Base-by-base conservation (phyloP, 495 filamentous ascomycete species). In the Jackrogersella multiformis region DNA sequence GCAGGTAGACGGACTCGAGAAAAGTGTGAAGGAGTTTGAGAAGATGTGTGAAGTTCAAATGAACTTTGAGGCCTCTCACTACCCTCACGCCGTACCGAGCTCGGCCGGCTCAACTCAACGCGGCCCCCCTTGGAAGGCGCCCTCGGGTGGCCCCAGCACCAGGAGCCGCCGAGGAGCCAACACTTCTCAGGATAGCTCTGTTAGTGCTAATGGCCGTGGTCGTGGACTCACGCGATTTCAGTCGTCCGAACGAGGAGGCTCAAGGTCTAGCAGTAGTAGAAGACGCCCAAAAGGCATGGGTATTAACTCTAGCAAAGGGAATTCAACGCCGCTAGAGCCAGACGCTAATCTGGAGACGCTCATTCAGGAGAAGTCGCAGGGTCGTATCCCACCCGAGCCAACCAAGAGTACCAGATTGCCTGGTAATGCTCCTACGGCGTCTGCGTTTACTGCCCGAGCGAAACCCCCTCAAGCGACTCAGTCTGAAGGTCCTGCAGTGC, bases 21-120 rank as follows among this genome's bases (percentile, higher is more conserved):
- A 72, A 12, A 68, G 74, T 36, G 78, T 83, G 24, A 60, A 65
- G 23, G 57, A 66, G 4, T 84, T 84, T 41, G 79, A 83, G 68
- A 28, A 66, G 28, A 75, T 58, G 5, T 64, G 74, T 38, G 66
- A 77, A 46, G 44, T 46, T 5, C 78, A 84, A 53, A 52, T 76
- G 7, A 73, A 74, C 39, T 73, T 71, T 23, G 81, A 83, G 60
- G 70, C 66, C 12, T 48, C 56, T 1, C 55, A 74, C 28, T 69
- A 76, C 30, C 68, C 68, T 6, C 73, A 73, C 46, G 36, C 39
- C 20, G 44, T 49, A 2, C 48, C 62, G 44, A 70, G 13, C 21
- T 46, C 64, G 7, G 39, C 46, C 28, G 44, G 53, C 23, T 58
- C 56, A 12, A 23, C 52, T 21, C 51, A 59, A 6, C 26, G 45